Evolutionary conservation across 2,329 filamentous ascomycete genomes (phyloP), one percentile per base, ranked within the genome.

Genomic region (Cladosporium sp.): DNA sequence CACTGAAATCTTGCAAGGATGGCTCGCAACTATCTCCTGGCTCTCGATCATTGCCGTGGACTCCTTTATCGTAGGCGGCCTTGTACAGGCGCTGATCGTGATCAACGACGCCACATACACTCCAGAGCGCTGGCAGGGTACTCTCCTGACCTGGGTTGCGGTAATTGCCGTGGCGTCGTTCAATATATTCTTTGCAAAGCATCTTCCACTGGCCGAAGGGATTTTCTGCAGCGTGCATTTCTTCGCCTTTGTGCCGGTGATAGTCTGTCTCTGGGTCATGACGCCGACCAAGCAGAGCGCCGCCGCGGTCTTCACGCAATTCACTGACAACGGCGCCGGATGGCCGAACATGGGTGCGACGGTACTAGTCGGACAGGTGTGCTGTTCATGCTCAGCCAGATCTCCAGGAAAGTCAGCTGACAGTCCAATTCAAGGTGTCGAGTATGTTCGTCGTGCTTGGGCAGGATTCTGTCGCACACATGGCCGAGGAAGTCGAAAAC

Each of bases 71-170:
- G 70, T 75, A 2, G 76, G 73, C 4, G 74, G 72, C 9, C 72
- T 76, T 39, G 74, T 80, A 3, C 76, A 80, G 62, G 77, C 75
- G 0, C 60, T 80, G 4, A 70, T 77, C 12, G 68, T 75, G 20
- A 62, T 79, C 48, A 77, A 77, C 57, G 61, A 75, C 34, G 65
- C 74, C 0, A 20, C 17, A 42, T 32, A 66, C 53, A 54, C 52
- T 5, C 49, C 63, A 1, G 52, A 58, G 19, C 42, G 51, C 20
- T 70, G 67, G 68, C 65, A 70, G 12, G 59, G 50, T 2, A 66
- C 61, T 3, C 59, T 69, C 1, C 54, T 70, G 7, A 65, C 64
- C 1, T 63, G 70, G n/a, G 63, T 58, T 2, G 55, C 62, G 1
- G 64, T 65, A 0, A 44, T 65, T 4, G 53, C 59, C 15, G 52